A percentile compares a stretch with the other conserved stretches of the same genome.
phyloP scores from a whole-genome alignment of 2,329 filamentous ascomycete genomes.

The Epichloe sp. region DNA sequence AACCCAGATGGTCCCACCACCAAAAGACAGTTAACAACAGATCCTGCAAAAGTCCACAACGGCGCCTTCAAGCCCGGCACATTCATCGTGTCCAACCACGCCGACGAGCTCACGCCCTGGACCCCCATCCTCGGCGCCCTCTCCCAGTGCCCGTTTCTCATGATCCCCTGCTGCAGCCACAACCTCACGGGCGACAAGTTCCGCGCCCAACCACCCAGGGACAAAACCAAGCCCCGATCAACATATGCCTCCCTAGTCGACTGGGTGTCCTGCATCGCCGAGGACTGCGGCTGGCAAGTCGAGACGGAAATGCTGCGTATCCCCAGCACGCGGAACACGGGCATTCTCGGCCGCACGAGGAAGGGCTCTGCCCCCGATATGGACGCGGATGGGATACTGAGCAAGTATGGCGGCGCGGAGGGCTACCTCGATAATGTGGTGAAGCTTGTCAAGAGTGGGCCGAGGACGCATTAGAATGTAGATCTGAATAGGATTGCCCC shows the following conservation, averaged over 20 bases:
- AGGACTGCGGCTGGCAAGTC: constrained; percentile 58
- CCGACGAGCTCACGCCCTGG: constrained; percentile 92
- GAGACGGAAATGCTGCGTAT: constrained; percentile 84
- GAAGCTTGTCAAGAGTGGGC: constrained; percentile 41
- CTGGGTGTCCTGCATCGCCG: constrained; percentile 59
- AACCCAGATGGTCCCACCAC: not conserved
- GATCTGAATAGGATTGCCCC: not conserved
- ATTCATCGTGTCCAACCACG: constrained; percentile 95
- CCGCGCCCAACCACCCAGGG: constrained; percentile 48
- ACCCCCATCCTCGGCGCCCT: constrained; percentile 75
- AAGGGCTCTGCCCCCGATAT: not conserved
- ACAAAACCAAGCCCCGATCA: constrained; percentile 41
- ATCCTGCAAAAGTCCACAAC: constrained; percentile 26
- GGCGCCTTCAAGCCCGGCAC: constrained; percentile 62
- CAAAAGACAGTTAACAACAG: not conserved
- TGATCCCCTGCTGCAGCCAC: constrained; percentile 93
- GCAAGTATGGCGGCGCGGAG: constrained; percentile 39
- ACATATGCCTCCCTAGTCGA: constrained; percentile 73
- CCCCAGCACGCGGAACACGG: constrained; percentile 80
- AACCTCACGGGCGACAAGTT: constrained; percentile 63
- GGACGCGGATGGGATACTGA: constrained; percentile 31
- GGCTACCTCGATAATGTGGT: constrained; percentile 47
- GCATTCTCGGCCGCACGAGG: constrained; percentile 48
- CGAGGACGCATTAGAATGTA: constrained; percentile 24
- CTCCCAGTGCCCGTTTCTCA: constrained; percentile 69